Base-by-base conservation (phyloP, 768 basidiomycete species). In the Leucocoprinus leucothites region DNA sequence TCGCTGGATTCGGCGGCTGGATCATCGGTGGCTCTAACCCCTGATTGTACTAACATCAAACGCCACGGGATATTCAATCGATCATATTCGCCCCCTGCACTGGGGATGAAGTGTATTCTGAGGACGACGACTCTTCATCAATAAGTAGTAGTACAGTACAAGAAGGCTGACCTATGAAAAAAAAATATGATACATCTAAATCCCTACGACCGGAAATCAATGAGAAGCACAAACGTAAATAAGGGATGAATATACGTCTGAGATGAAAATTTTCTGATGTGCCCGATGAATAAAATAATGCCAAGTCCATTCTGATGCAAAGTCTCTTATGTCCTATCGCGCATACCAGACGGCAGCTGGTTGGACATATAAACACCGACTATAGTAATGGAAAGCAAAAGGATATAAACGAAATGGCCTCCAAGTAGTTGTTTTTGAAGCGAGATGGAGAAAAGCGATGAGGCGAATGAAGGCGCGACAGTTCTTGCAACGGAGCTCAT, bases 391-490 rank as follows among this genome's bases (percentile, higher is more conserved):
- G 45, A 57, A 5, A 70, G 54, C 5, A 74, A 63, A 16, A 69
- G 60, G 50, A 67, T 66, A 58, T 84, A 82, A 6, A 82, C 82
- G 35, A 84, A 65, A 47, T 73, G 67, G n/a, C 83, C 82, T 6
- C 75, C 73, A 51, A 82, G 61, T 56, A 77, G 72, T 28, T 74
- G 64, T 42, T 69, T 68, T 52, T 79, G 69, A 26, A 82, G 72
- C 0, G 84, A 84, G 22, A 84, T 60, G 42, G 85, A 84, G 69
- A 84, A 87, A 50, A 85, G 71, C 28, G 82, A 84, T 51, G 78
- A 80, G 0, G 80, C 73, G 8, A 71, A 64, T 5, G 81, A 81
- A 14, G 86, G 86, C 2, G 82, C 86, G 52, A 75, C 75, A 0
- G 71, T 65, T 35, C 69, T 68, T 64, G 72, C 70, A 9, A 69